Base-by-base conservation (phyloP, 345 rosid species). In the Murraya paniculata region DNA sequence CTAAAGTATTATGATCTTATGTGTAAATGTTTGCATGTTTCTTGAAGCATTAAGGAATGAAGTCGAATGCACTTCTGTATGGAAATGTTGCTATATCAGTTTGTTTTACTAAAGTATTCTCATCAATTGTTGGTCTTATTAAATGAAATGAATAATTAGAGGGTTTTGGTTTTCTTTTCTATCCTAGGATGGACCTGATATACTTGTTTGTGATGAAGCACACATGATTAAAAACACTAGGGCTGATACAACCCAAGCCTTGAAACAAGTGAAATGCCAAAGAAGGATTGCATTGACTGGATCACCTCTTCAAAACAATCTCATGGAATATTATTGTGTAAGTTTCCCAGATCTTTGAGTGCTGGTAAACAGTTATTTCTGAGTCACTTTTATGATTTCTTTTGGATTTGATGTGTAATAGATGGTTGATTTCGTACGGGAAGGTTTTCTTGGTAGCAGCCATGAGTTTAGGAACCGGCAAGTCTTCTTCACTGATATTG, bases 381-480 rank as follows among this genome's bases (percentile, higher is more conserved):
- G 58, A 30, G 19, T 16, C 30, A 22, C 22, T 57, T 21, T 73
- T 57, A 75, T 57, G 33, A 33, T 68, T 80, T 77, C 78, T 41
- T 74, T 53, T 41, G 50, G 28, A 60, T 59, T 82, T 79, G 70
- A 50, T 83, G 45, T 88, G 81, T 69, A 64, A 85, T 92, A 97
- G 99, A 97, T 97, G 99, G 99, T 97, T 85, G 99, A 97, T 86
- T 97, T 97, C 85, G 99, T 97, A 27, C 87, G 99, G 90, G 99
- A 97, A 91, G 99, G 99, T 85, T 97, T 97, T 84, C 92, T 97
- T 75, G 99, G 99, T 59, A 94, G 98, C 90, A 97, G 99, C 83
- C 98, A 90, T 35, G 99, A 97, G 87, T 94, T 94, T 86, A 86
- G 98, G 85, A 97, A 97, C 82, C 95, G 99, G 99, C 81, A 86